These are phyloP conservation scores for Saccharum spontaneum DNA, from an alignment of 176 grass and related monocot species.

Conservation along the genomic window DNA sequence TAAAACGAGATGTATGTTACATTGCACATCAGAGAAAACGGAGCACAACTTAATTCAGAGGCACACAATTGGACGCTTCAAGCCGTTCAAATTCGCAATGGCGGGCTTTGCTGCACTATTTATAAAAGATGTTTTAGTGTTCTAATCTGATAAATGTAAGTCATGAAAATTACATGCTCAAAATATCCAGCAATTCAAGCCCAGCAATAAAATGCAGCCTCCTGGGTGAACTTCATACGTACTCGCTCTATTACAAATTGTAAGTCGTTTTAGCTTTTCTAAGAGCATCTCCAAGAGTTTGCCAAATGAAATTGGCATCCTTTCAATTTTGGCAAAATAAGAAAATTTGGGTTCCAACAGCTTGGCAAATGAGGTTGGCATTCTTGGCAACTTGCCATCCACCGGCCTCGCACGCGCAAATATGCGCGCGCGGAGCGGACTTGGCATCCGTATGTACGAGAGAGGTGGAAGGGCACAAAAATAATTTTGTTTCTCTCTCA, in stretches of 20 bases:
- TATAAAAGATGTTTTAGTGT: background rate
- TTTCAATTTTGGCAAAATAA: too few relatives aligned
- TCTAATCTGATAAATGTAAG: background rate
- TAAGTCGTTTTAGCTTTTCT: too few relatives aligned
- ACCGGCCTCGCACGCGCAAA: too few relatives aligned
- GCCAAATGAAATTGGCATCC: too few relatives aligned
- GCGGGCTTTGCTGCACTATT: background rate
- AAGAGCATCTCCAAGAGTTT: too few relatives aligned
- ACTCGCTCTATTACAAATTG: background rate
- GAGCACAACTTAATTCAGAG: background rate
- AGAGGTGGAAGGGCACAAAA: too few relatives aligned
- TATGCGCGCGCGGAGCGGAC: too few relatives aligned
- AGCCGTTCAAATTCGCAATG: background rate
- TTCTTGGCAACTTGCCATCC: too few relatives aligned
- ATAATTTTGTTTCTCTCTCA: too few relatives aligned
- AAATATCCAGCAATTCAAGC: background rate
- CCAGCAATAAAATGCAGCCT: background rate
- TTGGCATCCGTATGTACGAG: too few relatives aligned
- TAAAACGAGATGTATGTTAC: background rate
- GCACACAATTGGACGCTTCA: background rate
- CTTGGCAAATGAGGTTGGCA: too few relatives aligned
- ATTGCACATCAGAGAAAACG: background rate
- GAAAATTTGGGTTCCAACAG: too few relatives aligned
- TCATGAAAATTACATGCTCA: background rate
- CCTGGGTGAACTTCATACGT: background rate